These are phyloP conservation scores for Firmiana major DNA, from an alignment of 345 rosid species.

Conservation along the genomic window DNA sequence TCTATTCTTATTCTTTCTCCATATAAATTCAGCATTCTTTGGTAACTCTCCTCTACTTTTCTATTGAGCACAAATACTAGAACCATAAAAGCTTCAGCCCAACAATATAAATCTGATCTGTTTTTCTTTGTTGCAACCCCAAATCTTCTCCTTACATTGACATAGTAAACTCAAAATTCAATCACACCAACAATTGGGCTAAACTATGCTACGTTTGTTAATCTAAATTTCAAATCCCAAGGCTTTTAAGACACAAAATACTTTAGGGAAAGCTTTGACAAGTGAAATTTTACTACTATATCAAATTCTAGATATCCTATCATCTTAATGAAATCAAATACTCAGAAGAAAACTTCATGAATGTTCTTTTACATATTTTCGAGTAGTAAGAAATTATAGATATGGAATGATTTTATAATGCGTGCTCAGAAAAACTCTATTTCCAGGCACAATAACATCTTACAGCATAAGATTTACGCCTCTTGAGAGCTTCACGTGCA, in stretches of 20 bases:
- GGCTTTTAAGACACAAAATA: background rate
- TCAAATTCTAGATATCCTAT: background rate
- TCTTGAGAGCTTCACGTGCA: constrained; percentile 83
- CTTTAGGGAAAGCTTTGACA: background rate
- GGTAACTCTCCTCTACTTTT: background rate
- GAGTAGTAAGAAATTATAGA: background rate
- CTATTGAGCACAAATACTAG: background rate
- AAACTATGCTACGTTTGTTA: background rate
- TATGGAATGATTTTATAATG: background rate
- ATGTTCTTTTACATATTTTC: background rate
- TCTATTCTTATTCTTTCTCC: background rate
- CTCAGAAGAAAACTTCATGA: background rate
- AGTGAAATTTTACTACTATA: background rate
- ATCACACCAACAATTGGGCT: background rate
- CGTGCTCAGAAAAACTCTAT: background rate
- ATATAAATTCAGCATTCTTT: background rate
- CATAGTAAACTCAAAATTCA: background rate
- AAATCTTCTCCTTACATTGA: background rate
- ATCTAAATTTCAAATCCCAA: background rate
- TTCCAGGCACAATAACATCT: constrained; percentile 16
- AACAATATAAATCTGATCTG: background rate
- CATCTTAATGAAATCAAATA: background rate
- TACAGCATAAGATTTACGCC: constrained; percentile 75
- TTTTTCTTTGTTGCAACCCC: background rate
- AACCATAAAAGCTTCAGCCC: background rate